phyloP scores from a whole-genome alignment of 768 basidiomycete species.

The Leccinum boreale region DNA sequence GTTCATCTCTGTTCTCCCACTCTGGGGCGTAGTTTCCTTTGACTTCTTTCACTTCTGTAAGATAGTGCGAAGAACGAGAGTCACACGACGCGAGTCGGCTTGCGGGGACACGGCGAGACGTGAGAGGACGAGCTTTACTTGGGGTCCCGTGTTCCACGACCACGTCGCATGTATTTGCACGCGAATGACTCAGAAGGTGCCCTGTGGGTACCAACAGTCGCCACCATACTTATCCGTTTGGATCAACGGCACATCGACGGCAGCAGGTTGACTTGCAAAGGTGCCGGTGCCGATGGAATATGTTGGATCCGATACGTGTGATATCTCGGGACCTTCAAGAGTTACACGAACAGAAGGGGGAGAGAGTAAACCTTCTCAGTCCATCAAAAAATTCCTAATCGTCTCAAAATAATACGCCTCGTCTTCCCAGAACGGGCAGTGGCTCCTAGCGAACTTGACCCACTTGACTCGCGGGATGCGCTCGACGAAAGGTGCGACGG shows the following conservation, averaged over 20 bases:
- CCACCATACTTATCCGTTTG: background rate
- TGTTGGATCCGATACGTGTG: background rate
- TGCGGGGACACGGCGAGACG: background rate
- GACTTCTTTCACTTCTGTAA: background rate
- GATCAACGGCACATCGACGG: background rate
- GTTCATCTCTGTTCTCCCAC: background rate
- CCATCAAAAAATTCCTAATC: conserved; percentile 12
- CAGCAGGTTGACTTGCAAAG: background rate
- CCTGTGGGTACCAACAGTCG: background rate
- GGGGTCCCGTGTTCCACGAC: background rate
- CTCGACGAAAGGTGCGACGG: conserved; percentile 31
- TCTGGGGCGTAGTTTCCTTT: background rate
- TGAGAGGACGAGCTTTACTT: background rate
- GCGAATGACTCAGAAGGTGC: background rate
- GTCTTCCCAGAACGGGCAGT: conserved; percentile 20
- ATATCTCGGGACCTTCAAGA: background rate
- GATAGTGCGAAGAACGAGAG: background rate
- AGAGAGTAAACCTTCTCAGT: background rate
- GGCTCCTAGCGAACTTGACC: conserved; percentile 32
- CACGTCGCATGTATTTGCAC: background rate
- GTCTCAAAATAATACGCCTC: conserved; percentile 20
- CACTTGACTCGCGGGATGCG: conserved; percentile 33
- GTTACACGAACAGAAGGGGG: background rate
- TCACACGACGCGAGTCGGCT: background rate
- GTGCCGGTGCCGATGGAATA: background rate